Conservation (phyloP, 352 stramenopile species). For the Hyaloperonospora brassicae region DNA sequence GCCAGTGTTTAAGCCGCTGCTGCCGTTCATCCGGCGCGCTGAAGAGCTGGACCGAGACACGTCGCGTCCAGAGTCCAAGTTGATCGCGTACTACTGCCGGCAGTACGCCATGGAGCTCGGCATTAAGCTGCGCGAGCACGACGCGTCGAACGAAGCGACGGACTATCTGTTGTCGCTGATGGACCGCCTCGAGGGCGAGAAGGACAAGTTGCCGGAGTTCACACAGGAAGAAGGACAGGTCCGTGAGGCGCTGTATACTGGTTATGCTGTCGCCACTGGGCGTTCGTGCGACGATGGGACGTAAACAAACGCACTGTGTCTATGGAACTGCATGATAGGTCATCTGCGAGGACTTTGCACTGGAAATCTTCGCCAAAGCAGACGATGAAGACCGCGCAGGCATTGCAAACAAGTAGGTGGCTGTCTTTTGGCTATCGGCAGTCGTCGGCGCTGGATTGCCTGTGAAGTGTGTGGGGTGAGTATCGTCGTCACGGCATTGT, state of each 20-base stretch:
- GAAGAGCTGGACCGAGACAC: conserved; percentile 92
- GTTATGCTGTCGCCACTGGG: neutral
- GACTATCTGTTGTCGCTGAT: conserved; percentile 87
- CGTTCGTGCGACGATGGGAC: conserved; percentile 3
- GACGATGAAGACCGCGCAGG: conserved; percentile 91
- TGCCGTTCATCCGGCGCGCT: conserved; percentile 89
- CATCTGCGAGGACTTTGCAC: conserved; percentile 84
- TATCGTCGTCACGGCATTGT: neutral
- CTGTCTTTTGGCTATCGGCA: neutral
- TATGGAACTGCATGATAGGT: conserved; percentile 25
- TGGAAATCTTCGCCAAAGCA: conserved; percentile 91
- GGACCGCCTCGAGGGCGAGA: conserved; percentile 88
- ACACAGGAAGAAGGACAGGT: conserved; percentile 87
- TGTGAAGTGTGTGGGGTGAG: neutral
- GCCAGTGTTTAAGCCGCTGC: conserved; percentile 89
- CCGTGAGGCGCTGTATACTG: neutral
- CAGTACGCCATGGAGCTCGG: conserved; percentile 85
- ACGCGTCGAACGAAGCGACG: conserved; percentile 72
- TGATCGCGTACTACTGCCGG: conserved; percentile 92
- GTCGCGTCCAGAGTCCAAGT: conserved; percentile 84
- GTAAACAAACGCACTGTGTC: neutral
- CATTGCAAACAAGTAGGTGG: conserved; percentile 76
- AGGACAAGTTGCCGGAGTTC: conserved; percentile 84
- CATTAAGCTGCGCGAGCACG: conserved; percentile 81
- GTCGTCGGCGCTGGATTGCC: neutral